phyloP scores from a whole-genome alignment of 768 basidiomycete species.

The Kwoniella dejecticola region DNA sequence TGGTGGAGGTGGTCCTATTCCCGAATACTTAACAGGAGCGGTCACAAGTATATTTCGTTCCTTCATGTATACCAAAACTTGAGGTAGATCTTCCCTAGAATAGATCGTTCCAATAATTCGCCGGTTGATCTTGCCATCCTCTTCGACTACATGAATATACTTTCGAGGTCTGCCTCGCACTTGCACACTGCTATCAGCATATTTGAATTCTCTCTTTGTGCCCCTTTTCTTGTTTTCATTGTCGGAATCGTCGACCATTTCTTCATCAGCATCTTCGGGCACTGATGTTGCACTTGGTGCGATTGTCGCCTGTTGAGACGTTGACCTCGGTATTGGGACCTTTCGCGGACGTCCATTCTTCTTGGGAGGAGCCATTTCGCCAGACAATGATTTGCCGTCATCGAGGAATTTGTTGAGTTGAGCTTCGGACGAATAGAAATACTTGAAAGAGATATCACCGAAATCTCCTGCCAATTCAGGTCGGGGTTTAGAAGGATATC shows the following conservation, averaged over 20 bases:
- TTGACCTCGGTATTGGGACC: neutral
- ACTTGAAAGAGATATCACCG: conserved; percentile 24
- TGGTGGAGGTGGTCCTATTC: conserved; percentile 34
- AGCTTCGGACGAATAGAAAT: conserved; percentile 15
- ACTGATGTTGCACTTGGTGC: neutral
- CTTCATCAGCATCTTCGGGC: neutral
- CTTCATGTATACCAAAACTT: conserved; percentile 41
- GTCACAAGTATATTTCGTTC: conserved; percentile 35
- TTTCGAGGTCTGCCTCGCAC: conserved; percentile 49
- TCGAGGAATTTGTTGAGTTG: conserved; percentile 15
- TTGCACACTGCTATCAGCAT: conserved; percentile 25
- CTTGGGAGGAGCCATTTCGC: neutral
- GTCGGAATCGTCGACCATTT: conserved; percentile 1
- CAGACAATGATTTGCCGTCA: neutral
- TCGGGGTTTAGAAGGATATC: conserved; percentile 15
- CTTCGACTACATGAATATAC: conserved; percentile 50
- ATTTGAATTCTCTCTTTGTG: conserved; percentile 12
- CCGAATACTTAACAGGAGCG: conserved; percentile 36
- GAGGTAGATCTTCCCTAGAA: conserved; percentile 36
- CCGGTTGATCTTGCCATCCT: conserved; percentile 51
- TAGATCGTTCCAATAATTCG: conserved; percentile 36
- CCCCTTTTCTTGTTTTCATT: neutral
- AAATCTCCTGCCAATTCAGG: conserved; percentile 35
- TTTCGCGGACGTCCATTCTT: too few relatives aligned
- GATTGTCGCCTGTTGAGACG: neutral